A percentile compares a stretch with the other conserved stretches of the same genome.
Evolutionary conservation across 192 early-diverging fungal species (phyloP).

Genomic region (Rhizoclosmatium sp.): DNA sequence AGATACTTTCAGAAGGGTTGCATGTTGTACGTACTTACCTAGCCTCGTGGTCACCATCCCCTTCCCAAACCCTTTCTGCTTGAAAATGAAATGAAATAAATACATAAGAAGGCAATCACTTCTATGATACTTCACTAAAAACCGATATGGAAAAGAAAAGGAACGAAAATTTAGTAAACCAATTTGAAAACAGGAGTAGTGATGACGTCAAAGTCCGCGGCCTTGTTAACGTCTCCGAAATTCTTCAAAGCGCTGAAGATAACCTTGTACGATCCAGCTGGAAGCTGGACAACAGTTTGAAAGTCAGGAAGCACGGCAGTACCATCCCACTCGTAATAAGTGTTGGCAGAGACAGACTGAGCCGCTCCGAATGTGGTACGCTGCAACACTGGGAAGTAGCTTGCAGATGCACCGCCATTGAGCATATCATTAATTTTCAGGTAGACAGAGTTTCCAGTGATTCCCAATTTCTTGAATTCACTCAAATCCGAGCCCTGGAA

Average conservation of each 20-base stretch:
- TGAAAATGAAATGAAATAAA: too few species aligned
- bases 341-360: background rate
- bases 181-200: constrained; percentile 26
- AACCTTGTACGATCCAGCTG: constrained; percentile 37
- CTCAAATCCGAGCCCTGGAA: background rate
- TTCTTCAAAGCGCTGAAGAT: constrained; percentile 32
- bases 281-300: constrained; percentile 7
- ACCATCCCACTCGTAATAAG: constrained; percentile 1
- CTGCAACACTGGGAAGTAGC: background rate
- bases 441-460: background rate
- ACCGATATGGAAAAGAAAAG: background rate
- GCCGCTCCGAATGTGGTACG: background rate
- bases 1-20: too few species aligned
- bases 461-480: background rate
- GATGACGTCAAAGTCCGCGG: constrained; percentile 10
- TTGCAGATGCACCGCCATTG: background rate
- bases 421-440: background rate
- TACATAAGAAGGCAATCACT: too few species aligned
- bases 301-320: background rate
- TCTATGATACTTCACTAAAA: too few species aligned
- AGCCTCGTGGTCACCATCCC: too few species aligned
- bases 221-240: constrained; percentile 30
- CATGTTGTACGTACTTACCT: too few species aligned
- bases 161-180: constrained; percentile 30
- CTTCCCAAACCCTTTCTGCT: too few species aligned